These are phyloP conservation scores for Aspergillus diversus DNA, from an alignment of 495 filamentous ascomycete species.

Conservation along the genomic window DNA sequence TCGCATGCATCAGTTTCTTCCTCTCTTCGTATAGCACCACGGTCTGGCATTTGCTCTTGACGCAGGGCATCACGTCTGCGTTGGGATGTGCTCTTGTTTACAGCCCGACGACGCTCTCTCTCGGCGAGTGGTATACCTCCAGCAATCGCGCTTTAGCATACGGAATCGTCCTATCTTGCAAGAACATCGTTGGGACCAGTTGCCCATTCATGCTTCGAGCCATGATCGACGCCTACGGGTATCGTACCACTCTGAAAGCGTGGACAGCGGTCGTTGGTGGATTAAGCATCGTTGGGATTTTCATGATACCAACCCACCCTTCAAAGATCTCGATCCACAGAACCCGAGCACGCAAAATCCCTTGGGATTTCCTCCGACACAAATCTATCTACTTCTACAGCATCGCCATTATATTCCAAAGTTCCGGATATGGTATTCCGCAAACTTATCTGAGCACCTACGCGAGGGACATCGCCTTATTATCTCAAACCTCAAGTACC, in stretches of 20 bases:
- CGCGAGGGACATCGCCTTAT: conserved; percentile 50
- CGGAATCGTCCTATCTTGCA: conserved; percentile 61
- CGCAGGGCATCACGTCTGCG: conserved; percentile 59
- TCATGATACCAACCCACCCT: conserved; percentile 54
- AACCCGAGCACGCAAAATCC: conserved; percentile 17
- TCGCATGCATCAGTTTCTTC: conserved; percentile 26
- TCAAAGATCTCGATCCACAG: conserved; percentile 61
- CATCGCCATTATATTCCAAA: conserved; percentile 60
- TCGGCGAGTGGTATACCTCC: conserved; percentile 62
- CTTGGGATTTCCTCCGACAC: conserved; percentile 44
- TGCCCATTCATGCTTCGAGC: conserved; percentile 58
- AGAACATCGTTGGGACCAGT: conserved; percentile 48
- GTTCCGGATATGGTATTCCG: conserved; percentile 70
- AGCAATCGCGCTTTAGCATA: conserved; percentile 54
- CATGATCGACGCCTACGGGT: conserved; percentile 57
- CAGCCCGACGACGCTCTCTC: conserved; percentile 54
- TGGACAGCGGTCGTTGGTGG: conserved; percentile 52
- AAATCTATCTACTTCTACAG: conserved; percentile 46
- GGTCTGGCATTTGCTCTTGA: conserved; percentile 57
- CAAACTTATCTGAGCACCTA: conserved; percentile 68
- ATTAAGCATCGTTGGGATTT: conserved; percentile 27
- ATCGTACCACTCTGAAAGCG: conserved; percentile 55
- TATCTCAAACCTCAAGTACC: conserved; percentile 49
- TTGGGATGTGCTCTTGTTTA: conserved; percentile 55
- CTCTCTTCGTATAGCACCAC: conserved; percentile 54